phyloP scores from a whole-genome alignment of 352 stramenopile genomes.

The Pythium aquatile region DNA sequence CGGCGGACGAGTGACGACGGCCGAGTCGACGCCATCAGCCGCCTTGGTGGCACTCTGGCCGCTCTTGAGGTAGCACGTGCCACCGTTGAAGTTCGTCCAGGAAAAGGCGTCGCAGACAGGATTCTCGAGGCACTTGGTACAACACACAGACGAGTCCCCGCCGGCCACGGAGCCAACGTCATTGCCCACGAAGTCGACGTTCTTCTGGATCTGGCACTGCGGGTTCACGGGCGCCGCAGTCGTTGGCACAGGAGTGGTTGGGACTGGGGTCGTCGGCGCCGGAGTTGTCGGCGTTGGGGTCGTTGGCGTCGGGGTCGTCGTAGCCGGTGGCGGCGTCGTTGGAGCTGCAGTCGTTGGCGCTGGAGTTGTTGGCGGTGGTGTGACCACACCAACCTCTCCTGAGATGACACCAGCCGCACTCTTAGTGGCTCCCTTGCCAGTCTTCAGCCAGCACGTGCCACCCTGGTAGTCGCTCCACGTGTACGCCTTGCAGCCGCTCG shows the following conservation, averaged over 20 bases:
- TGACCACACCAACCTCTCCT: background rate
- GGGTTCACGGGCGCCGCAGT: background rate
- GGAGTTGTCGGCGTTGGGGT: background rate
- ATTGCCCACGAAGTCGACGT: slow-evolving; percentile 32
- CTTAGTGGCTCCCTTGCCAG: background rate
- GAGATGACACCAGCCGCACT: background rate
- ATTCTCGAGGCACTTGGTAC: slow-evolving; percentile 13
- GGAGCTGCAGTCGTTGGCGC: background rate
- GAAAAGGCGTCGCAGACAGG: slow-evolving; percentile 26
- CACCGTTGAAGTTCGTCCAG: slow-evolving; percentile 49
- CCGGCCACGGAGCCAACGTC: slow-evolving; percentile 23
- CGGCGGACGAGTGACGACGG: slow-evolving; percentile 10
- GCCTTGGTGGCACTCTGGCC: background rate
- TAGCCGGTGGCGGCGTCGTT: slow-evolving; percentile 20
- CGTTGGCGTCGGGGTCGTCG: slow-evolving; percentile 36
- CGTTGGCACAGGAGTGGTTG: slow-evolving; percentile 5
- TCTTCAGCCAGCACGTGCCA: slow-evolving; percentile 3
- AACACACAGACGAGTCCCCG: slow-evolving; percentile 16
- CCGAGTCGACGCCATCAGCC: background rate
- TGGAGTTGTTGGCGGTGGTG: background rate
- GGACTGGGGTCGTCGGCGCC: no score
- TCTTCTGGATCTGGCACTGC: slow-evolving; percentile 47
- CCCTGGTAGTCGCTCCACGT: slow-evolving; percentile 7
- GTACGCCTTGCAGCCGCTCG: slow-evolving; percentile 5
- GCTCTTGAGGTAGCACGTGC: slow-evolving; percentile 60